phyloP scores from a whole-genome alignment of 1,284 basidiomycete genomes.

The Trichosporon inkin region DNA sequence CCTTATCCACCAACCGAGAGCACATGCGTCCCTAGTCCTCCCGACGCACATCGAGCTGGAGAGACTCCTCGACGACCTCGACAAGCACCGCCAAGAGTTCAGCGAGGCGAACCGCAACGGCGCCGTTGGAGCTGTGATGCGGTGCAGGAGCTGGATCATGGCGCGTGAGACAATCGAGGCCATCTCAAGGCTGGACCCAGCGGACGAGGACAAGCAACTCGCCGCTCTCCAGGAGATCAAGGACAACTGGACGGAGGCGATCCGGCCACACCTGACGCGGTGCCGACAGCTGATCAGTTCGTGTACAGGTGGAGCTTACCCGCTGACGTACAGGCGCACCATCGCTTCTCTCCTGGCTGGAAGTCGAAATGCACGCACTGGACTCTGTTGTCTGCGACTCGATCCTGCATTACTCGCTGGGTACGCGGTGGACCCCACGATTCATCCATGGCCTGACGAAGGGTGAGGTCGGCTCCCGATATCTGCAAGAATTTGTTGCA shows the following conservation, averaged over 20 bases:
- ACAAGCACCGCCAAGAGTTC: slow-evolving; percentile 21
- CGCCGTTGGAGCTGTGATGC: not conserved
- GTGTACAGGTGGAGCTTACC: too few species aligned
- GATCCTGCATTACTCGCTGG: slow-evolving; percentile 6
- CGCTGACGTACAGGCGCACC: not conserved
- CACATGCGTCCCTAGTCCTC: not conserved
- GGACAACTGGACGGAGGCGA: slow-evolving; percentile 1
- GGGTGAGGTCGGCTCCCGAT: not conserved
- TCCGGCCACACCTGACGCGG: not conserved
- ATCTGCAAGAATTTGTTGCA: slow-evolving; percentile 7
- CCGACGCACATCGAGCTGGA: slow-evolving; percentile 1
- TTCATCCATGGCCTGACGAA: slow-evolving; percentile 1
- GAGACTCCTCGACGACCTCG: not conserved
- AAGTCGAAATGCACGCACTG: slow-evolving; percentile 7
- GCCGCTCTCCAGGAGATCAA: not conserved
- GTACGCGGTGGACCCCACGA: slow-evolving; percentile 4
- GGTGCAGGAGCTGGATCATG: slow-evolving; percentile 9
- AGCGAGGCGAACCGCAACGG: not conserved
- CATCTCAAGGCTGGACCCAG: not conserved
- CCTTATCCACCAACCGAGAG: not conserved
- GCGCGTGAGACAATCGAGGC: not conserved
- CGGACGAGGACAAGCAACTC: not conserved
- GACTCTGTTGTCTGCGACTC: slow-evolving; percentile 8
- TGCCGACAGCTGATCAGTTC: not conserved
- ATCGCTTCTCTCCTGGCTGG: slow-evolving; percentile 6